Base-by-base conservation (phyloP, 257 asterid genomes). In the Lycium barbarum region DNA sequence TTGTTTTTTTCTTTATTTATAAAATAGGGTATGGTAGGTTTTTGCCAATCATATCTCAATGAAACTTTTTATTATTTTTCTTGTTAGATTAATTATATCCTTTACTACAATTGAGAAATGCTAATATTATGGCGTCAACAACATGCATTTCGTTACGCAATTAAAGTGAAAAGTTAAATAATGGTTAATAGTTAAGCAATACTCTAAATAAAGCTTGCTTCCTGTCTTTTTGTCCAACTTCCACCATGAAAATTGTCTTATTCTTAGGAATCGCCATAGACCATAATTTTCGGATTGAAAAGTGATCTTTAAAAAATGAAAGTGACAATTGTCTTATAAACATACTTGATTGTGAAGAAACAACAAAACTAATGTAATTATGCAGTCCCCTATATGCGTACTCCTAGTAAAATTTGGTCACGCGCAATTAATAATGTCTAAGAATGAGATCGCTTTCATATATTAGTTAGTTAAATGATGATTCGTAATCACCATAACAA, bases 401-500 rank as follows among this genome's bases (percentile, higher is more conserved):
- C n/a, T 74, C 62, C 15, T 49, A 6, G 62, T 74, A 74, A 49
- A 74, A 74, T 74, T 49, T 49, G 7, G 81, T 22, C 22, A 76
- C 62, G 13, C 22, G 45, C 81, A 74, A 74, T 49, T 1, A 74
- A 45, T 22, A 45, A 74, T 49, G 81, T 49, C 45, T 74, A 74
- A 20, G 81, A 74, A 49, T 47, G 45, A 49, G 12, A 7, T 20
- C 22, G 59, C 40, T 74, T 74, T 74, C 61, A 74, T 49, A 49
- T 15, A 36, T 33, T 66, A n/a, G 9, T 47, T 73, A 47, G 55
- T 49, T 73, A 73, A 61, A 74, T 74, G 13, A 74, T 74, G 45
- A 74, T 22, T 74, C 18, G 81, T 73, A 35, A 73, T 73, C 80
- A 73, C 81, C 7, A 76, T 51, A 51, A 76, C 81, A 76, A 33